Evolutionary conservation across 2,329 filamentous ascomycete genomes (phyloP), one percentile per base, ranked within the genome.

Genomic region (Clarireedia paspali): DNA sequence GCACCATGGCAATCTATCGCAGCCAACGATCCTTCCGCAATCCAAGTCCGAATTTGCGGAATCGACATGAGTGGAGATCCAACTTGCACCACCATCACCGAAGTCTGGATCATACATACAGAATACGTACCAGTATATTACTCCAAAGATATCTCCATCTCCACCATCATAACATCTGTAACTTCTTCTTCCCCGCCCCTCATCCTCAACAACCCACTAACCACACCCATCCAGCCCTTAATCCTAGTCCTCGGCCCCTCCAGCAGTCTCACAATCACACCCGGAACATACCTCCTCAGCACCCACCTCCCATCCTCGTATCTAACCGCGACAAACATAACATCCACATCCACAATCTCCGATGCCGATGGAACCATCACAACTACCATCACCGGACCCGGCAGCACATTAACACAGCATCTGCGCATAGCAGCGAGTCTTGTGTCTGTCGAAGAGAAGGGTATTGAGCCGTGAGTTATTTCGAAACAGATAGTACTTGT

Each of bases 1-100:
- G 61, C 63, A 23, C 62, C 64, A 17, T 66, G 64, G 64, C 63
- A 63, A 49, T 61, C 61, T n/a, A 40, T 67, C 12, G 60, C 53
- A 39, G 61, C 61, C 10, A 47, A 62, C 46, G 54, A 57, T 17
- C 59, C 60, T 1, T 56, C 49, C 23, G 55, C 57, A 6, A 63
- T 67, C 15, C 60, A 58, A 14, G 59, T 65, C 10, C 10, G 55
- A 9, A 55, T 61, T 6, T 66, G 64, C 47, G 59, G 47, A 38
- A 47, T 24, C 2, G 57, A 60, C 48, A 27, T 55, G 4, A 12
- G 38, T 1, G 58, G 55, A 3, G 17, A 36, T 5, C 4, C 53
- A 14, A 58, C 15, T 3, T 67, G 64, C 38, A 44, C 44, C 2
- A 30, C 50, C 15, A 57, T 64, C 20, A 55, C 49, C n/a, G 61